Evolutionary conservation across 306 rosid genomes (phyloP), one percentile per base, ranked within the genome.

Genomic region (Arachis stenosperma): DNA sequence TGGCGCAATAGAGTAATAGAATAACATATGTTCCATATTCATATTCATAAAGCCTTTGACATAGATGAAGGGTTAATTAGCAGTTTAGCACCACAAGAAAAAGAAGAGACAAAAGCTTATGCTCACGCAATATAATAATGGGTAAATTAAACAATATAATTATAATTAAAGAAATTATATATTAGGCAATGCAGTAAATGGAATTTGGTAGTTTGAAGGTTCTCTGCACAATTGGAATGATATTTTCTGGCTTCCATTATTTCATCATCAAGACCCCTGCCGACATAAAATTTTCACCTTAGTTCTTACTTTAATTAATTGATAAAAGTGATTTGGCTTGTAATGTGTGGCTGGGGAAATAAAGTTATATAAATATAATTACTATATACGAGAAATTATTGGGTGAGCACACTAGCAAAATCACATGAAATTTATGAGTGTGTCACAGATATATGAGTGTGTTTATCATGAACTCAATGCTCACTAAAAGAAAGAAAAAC

Each of bases 191-290:
- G 13, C 52, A 70, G 50, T 88, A 86, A 53, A 90, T 86, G 70
- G 89, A 84, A 63, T 90, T 86, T 3, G 93, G 89, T 41, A 90
- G 78, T 75, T 90, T 86, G 81, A 87, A 90, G 74, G 87, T 75
- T 75, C 92, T 82, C 75, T 84, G 75, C 1, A 84, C 79, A 36
- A 46, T 12, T 41, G 96, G 84, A 70, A 64, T 87, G 83, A 79
- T 85, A 84, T 8, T 67, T 76, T 43, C 74, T 65, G 50, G 84
- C 88, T 75, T 80, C 92, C 72, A 61, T n/a, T 15, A 65, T 6
- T 76, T 87, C 92, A 76, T 90, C 92, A 46, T 87, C 84, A 69
- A 81, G 77, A 69, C 89, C 87, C 85, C 96, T 87, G 64, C 27
- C 42, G 0, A 58, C 9, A 46, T 33, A 33, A 22, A 22, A 0